These are phyloP conservation scores for Suhomyces kilbournensis DNA, from an alignment of 805 yeast genomes.

Conservation along the genomic window DNA sequence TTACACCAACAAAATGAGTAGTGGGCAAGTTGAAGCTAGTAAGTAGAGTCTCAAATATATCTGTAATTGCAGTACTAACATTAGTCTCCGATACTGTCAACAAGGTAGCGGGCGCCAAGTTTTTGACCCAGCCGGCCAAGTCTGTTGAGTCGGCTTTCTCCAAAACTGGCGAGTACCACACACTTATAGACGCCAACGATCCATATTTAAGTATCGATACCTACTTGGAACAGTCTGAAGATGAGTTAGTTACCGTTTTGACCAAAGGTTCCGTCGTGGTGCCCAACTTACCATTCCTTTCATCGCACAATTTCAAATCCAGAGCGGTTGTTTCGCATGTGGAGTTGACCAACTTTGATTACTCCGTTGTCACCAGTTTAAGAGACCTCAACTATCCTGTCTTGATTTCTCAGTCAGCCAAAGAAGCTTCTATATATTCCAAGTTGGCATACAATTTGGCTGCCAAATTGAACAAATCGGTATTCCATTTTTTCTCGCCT, in stretches of 20 bases:
- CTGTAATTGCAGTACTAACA: slow-evolving; percentile 5
- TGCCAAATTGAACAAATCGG: slow-evolving; percentile 47
- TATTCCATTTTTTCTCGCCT: slow-evolving; percentile 65
- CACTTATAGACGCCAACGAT: slow-evolving; percentile 48
- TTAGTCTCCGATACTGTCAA: slow-evolving; percentile 30
- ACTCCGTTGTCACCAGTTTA: slow-evolving; percentile 63
- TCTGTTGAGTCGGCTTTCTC: slow-evolving; percentile 36
- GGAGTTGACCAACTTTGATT: slow-evolving; percentile 59
- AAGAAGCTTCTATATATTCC: slow-evolving; percentile 54
- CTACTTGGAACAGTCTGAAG: slow-evolving; percentile 15
- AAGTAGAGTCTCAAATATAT: not conserved
- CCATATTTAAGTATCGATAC: slow-evolving; percentile 47
- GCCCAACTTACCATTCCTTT: slow-evolving; percentile 58
- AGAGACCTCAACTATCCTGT: slow-evolving; percentile 66
- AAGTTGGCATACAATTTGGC: slow-evolving; percentile 60
- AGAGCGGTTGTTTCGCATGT: slow-evolving; percentile 58
- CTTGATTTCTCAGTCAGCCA: slow-evolving; percentile 60
- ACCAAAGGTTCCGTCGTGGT: slow-evolving; percentile 54
- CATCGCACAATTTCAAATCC: slow-evolving; percentile 32
- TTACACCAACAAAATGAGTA: slow-evolving; percentile 8
- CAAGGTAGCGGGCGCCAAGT: slow-evolving; percentile 31
- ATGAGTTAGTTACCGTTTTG: slow-evolving; percentile 43
- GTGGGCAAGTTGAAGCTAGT: slow-evolving; percentile 11
- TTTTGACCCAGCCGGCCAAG: slow-evolving; percentile 47
- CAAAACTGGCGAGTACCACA: slow-evolving; percentile 16